Evolutionary conservation across 2,329 filamentous ascomycete genomes (phyloP), one percentile per base, ranked within the genome.

Genomic region (Exophiala lecanii-corni): DNA sequence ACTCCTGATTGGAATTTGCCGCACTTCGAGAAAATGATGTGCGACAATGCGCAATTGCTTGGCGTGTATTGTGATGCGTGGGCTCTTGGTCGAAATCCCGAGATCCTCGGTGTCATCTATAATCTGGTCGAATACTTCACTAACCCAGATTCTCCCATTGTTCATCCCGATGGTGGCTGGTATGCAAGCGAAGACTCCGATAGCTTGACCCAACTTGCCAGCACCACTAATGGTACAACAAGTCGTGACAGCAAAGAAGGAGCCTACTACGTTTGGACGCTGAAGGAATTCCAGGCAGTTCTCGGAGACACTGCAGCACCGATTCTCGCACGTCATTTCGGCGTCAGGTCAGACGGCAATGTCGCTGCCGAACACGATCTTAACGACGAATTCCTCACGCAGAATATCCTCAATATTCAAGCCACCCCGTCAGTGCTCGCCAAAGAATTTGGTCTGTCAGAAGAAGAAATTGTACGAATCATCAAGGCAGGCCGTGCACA

Each of bases 1-100:
- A 97, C 91, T 0, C 72, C 81, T 10, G 86, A 97, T 65, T 98
- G 92, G 92, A 86, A 84, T 50, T 71, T 97, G 35, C 92, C 92
- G 9, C 89, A 95, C 62, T 98, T 97, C 57, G 92, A 98, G 69
- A 97, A 97, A 70, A 89, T 97, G 76, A 77, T 96, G 7, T 89
- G 88, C 41, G 92, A 97, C 59, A 94, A 98, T 58, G 83, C 86
- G 0, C 83, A 96, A 54, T 74, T 97, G 1, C 69, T 98, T 2
- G 77, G 82, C 17, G 74, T 92, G 5, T 97, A 92, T 57, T 73
- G 94, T 5, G 89, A 96, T 57, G 89, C 86, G 0, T 97, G 89
- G 73, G 73, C 87, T 10, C 67, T 81, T 18, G 80, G 76, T 0
- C 73, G 75, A 37, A 75, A 83, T 9, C 74, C 78, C 3, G 85